These are phyloP conservation scores for Populus ilicifolia DNA, from an alignment of 345 rosid genomes.

Conservation along the genomic window DNA sequence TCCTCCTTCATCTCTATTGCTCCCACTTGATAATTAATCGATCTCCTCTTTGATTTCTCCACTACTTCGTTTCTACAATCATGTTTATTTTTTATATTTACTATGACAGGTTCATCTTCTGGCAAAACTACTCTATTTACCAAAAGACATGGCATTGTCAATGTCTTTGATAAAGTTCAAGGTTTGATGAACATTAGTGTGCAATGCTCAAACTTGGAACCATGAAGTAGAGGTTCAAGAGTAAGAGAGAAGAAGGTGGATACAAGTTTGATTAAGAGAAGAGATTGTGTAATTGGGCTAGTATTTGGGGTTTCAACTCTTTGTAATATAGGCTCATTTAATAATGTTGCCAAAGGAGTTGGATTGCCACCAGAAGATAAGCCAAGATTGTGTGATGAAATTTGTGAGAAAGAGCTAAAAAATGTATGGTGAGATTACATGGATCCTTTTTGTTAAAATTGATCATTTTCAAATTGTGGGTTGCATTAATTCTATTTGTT, in stretches of 20 bases:
- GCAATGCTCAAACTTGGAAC: constrained; percentile 27
- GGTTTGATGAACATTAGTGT: constrained; percentile 16
- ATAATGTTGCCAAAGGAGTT: constrained; percentile 44
- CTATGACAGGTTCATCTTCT: constrained; percentile 33
- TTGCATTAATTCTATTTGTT: not conserved
- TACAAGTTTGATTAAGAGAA: constrained; percentile 34
- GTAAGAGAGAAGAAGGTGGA: constrained; percentile 19
- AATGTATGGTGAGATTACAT: constrained; percentile 92
- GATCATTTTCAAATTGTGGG: not conserved
- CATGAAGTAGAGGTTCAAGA: constrained; percentile 29
- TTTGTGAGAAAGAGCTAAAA: constrained; percentile 92
- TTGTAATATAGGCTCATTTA: constrained; percentile 25
- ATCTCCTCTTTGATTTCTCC: not conserved
- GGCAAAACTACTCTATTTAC: constrained; percentile 10
- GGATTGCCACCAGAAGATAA: constrained; percentile 89
- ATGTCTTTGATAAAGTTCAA: constrained; percentile 18
- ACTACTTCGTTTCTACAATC: not conserved
- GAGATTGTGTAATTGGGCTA: constrained; percentile 50
- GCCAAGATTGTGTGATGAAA: constrained; percentile 67
- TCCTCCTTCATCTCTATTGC: constrained; percentile 12
- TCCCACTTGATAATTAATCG: constrained; percentile 40
- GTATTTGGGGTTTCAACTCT: constrained; percentile 48
- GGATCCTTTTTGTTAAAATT: constrained; percentile 15
- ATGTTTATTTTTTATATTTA: not conserved
- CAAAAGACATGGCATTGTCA: constrained; percentile 16